Conservation (phyloP, 2,329 filamentous ascomycete species). For the Pyrenochaeta sp. region DNA sequence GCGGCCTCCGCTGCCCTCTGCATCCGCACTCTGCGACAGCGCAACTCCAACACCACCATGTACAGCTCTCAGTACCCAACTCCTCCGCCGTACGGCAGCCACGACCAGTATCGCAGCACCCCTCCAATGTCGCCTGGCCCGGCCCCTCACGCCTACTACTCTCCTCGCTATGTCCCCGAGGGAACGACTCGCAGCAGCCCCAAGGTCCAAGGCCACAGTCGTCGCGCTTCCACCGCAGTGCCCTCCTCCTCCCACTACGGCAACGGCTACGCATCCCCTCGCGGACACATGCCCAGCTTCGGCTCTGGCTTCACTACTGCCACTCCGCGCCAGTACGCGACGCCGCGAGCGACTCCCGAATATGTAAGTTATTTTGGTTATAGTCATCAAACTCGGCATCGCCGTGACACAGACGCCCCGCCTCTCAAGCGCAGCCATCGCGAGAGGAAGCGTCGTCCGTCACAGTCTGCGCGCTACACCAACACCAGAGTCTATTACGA, state of each 20-base stretch:
- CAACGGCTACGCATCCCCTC: constrained; percentile 42
- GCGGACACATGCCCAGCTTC: constrained; percentile 52
- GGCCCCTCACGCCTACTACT: constrained; percentile 57
- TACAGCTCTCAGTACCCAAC: constrained; percentile 44
- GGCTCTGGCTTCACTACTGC: constrained; percentile 51
- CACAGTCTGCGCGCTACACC: constrained; percentile 62
- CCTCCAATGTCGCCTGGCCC: constrained; percentile 57
- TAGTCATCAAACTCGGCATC: constrained; percentile 51
- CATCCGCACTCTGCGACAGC: constrained; percentile 3
- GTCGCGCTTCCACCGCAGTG: constrained; percentile 63
- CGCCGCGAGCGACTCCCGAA: constrained; percentile 64
- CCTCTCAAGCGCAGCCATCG: constrained; percentile 51
- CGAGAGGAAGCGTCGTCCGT: constrained; percentile 58
- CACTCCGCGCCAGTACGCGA: constrained; percentile 52
- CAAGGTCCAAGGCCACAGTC: constrained; percentile 58
- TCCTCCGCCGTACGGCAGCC: constrained; percentile 44
- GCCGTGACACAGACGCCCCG: constrained; percentile 47
- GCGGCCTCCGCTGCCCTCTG: constrained; percentile 6
- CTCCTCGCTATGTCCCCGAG: constrained; percentile 59
- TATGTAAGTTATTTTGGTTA: constrained; percentile 70
- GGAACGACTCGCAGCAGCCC: constrained; percentile 57
- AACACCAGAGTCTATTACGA: constrained; percentile 65
- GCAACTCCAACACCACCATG: constrained; percentile 29
- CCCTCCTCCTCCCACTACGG: too few relatives aligned
- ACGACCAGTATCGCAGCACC: constrained; percentile 44